Conservation (phyloP, 257 asterid genomes). For the Vinca minor region DNA sequence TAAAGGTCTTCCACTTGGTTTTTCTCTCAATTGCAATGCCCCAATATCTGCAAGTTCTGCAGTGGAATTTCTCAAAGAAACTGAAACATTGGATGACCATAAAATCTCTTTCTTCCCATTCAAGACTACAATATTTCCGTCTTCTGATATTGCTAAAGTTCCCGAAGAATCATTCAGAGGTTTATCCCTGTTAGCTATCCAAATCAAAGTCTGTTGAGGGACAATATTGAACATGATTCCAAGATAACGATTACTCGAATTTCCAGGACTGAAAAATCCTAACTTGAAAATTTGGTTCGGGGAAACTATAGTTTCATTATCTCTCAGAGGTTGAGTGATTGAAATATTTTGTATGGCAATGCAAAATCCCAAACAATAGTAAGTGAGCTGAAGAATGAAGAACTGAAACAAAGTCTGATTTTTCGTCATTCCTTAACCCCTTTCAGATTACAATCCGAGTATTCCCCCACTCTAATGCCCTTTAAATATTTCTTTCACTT, state of each 20-base stretch:
- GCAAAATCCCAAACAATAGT: background rate
- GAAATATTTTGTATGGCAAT: conserved; percentile 11
- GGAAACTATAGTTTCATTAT: conserved; percentile 19
- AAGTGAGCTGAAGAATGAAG: conserved; percentile 5
- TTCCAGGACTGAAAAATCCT: conserved; percentile 27
- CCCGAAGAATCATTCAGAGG: conserved; percentile 36
- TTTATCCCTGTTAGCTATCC: conserved; percentile 52
- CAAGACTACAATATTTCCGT: conserved; percentile 36
- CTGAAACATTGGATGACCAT: conserved; percentile 39
- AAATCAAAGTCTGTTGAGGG: conserved; percentile 22
- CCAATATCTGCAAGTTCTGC: conserved; percentile 44
- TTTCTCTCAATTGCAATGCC: conserved; percentile 33
- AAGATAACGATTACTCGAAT: conserved; percentile 19
- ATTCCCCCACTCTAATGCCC: too few relatives aligned
- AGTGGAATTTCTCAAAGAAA: conserved; percentile 14
- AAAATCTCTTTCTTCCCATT: conserved; percentile 17
- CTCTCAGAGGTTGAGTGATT: conserved; percentile 14
- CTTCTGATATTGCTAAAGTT: conserved; percentile 25
- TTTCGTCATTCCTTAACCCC: too few relatives aligned
- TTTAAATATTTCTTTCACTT: too few relatives aligned
- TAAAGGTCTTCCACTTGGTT: conserved; percentile 3
- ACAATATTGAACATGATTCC: conserved; percentile 31
- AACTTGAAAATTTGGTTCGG: conserved; percentile 16
- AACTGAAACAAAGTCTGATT: background rate
- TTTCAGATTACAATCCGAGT: too few relatives aligned